Evolutionary conservation across 805 yeast genomes (phyloP), one percentile per base, ranked within the genome.

Genomic region (Starmerella scarabaei): DNA sequence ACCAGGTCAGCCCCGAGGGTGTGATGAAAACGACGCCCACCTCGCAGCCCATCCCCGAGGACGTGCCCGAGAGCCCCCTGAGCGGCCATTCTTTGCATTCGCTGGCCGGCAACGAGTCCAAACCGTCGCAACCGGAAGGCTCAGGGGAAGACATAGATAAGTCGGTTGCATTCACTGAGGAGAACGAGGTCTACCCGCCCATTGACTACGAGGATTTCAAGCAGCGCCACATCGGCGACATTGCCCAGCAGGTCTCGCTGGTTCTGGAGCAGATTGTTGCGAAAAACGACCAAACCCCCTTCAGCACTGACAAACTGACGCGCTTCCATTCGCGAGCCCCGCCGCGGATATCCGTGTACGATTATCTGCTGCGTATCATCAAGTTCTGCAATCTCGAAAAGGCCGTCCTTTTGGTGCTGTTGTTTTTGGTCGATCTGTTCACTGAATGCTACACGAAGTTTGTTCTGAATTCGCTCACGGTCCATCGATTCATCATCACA

Each of bases 261-360:
- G 83, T 86, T 91, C 63, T 91, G 21, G 68, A 72, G 35, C 80
- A 82, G 30, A 67, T 88, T 19, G 82, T 86, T 12, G 59, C 65
- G 19, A 67, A 82, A 26, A 88, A 88, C 57, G 97, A 88, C 60
- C 63, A 52, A 21, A 51, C 53, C 19, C 64, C 67, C 30, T 61
- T 56, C 42, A 59, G 48, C 39, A 53, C 59, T 7, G 56, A 57
- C 16, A 54, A 57, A 21, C 67, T 91, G 38, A 88, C 98, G 1
- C 65, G 97, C 48, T 88, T 88, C 58, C 98, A 88, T 58, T 85
- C 96, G 3, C 69, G 96, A 46, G 77, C 88, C 0, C 94, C 96
- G 3, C 97, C 98, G 0, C 72, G 71, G 15, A 88, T 88, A 33
- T 78, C 94, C 5, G 73, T 85, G 14, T 72, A 71, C 48, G 81